phyloP scores from a whole-genome alignment of 2,329 filamentous ascomycete species.

The Colletotrichum musae region DNA sequence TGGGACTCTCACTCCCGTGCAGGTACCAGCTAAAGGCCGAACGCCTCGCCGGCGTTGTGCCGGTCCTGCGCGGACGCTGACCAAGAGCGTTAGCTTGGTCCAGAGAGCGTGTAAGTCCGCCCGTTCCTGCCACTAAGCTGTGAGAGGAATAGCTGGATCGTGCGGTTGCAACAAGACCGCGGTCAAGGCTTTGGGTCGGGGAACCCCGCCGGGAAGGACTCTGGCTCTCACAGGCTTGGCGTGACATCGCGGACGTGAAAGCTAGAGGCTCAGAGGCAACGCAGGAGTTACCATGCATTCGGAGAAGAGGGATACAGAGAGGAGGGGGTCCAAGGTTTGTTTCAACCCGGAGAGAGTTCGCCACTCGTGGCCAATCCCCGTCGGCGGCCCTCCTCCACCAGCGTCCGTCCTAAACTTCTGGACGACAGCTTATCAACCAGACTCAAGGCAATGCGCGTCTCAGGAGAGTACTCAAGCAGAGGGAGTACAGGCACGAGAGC shows the following conservation, averaged over 20 bases:
- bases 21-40: conserved; percentile 1
- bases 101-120: neutral
- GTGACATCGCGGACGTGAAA: conserved; percentile 14
- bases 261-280: neutral
- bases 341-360: conserved; percentile 39
- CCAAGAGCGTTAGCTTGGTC: neutral
- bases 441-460: conserved; percentile 36
- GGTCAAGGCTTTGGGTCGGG: conserved; percentile 8
- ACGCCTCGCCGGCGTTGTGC: conserved; percentile 15
- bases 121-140: neutral
- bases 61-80: conserved; percentile 2
- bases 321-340: conserved; percentile 34
- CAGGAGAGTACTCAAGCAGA: conserved; percentile 10
- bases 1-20: neutral
- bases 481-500: neutral
- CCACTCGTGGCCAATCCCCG: conserved; percentile 22
- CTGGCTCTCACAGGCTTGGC: conserved; percentile 1
- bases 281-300: neutral
- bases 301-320: neutral
- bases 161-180: conserved; percentile 5
- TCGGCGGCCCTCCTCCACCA: conserved; percentile 14
- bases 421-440: conserved; percentile 36
- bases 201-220: neutral
- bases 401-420: conserved; percentile 23
- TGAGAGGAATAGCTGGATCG: neutral